Base-by-base conservation (phyloP, 148 eudicot genomes). In the Cornus kousa region DNA sequence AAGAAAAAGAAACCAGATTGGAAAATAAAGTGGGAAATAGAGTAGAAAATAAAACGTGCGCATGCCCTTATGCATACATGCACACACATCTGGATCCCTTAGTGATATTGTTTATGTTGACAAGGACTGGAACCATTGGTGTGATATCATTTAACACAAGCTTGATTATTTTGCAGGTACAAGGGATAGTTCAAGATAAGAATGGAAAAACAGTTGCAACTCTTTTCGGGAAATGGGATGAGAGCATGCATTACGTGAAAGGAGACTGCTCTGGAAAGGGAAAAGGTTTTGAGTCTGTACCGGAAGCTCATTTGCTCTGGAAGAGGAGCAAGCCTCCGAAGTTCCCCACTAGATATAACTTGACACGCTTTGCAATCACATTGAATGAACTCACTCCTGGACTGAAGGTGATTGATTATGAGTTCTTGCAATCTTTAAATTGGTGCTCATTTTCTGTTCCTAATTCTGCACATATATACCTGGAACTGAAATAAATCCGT, bases 181-280 rank as follows among this genome's bases (percentile, higher is more conserved):
- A 97, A 85, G 99, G 99, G 32, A 50, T 86, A 23, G 97, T 94
- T 73, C 98, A 92, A 87, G 99, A 94, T 77, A 89, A 80, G 84
- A 87, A 81, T 77, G 99, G 99, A 69, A 97, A 97, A 85, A 91
- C 95, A 13, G 82, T 86, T 68, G 92, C 99, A 77, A 91, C 97
- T 33, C 76, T 97, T 57, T 87, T 92, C 81, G 99, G 99, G 68
- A 97, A 97, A 83, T 97, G 99, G 99, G 98, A 97, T 86, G 98
- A 94, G 85, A 94, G 99, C 86, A 87, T 97, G 95, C 88, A 90
- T 82, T 97, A 86, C 80, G 93, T 92, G 78, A 79, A 78, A 81
- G 97, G 98, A 65, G 98, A 92, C 77, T 87, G 80, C 83, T 89
- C 87, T 17, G 89, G 89, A 9, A 96, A 89, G 87, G 95, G 95